Conservation (phyloP, 2,329 filamentous ascomycete species). For the Emergomyces africanus region DNA sequence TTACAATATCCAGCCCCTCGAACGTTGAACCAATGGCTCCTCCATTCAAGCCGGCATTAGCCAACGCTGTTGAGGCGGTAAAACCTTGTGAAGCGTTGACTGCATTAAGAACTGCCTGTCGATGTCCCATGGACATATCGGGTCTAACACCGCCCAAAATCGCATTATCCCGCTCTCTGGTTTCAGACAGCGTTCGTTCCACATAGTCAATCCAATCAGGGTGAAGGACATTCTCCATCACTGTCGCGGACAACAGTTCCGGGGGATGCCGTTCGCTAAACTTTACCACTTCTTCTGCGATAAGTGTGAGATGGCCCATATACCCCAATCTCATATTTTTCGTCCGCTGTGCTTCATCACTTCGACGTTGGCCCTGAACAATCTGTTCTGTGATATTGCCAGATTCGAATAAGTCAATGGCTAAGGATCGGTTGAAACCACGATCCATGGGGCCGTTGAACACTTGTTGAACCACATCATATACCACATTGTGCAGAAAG, state of each 20-base stretch:
- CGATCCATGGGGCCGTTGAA: constrained; percentile 98
- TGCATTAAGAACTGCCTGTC: constrained; percentile 52
- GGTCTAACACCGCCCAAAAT: constrained; percentile 91
- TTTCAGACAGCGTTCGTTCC: constrained; percentile 83
- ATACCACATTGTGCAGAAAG: constrained; percentile 97
- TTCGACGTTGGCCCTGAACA: constrained; percentile 75
- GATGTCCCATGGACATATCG: constrained; percentile 72
- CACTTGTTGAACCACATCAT: constrained; percentile 97
- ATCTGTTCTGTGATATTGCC: constrained; percentile 85
- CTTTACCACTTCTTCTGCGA: constrained; percentile 96
- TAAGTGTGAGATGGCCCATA: constrained; percentile 95
- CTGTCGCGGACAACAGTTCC: constrained; percentile 68
- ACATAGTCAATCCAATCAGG: constrained; percentile 91
- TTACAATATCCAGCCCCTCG: constrained; percentile 50
- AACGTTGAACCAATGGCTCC: constrained; percentile 37
- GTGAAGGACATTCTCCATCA: constrained; percentile 80
- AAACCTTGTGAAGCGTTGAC: constrained; percentile 46
- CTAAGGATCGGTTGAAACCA: constrained; percentile 79
- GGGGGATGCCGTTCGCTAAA: constrained; percentile 91
- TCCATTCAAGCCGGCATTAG: constrained; percentile 69
- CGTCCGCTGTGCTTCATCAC: constrained; percentile 71
- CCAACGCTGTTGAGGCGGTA: constrained; percentile 54
- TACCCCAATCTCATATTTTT: constrained; percentile 89
- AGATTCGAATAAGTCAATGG: constrained; percentile 83
- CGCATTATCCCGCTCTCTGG: constrained; percentile 92